Evolutionary conservation across 257 asterid species (phyloP), one percentile per base, ranked within the genome.

Genomic region (Lycium ferocissimum): DNA sequence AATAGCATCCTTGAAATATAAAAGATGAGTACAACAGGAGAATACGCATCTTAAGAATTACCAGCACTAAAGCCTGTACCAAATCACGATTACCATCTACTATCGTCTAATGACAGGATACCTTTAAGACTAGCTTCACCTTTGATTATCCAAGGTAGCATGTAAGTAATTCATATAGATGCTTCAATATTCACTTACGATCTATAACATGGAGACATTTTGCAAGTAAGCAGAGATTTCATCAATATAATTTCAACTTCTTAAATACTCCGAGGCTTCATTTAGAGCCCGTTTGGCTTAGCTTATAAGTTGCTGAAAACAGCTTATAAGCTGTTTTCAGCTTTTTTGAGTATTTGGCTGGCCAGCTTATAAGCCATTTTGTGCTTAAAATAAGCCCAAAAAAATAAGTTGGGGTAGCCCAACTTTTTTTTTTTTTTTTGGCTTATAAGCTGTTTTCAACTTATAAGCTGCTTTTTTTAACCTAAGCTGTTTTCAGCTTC

Each of bases 81-180:
- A 20, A 75, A 75, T 75, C 18, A 20, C 20, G 5, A 47, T 47
- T 11, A 49, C 38, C 40, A 26, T 76, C 65, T 26, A 76, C 51
- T 9, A 18, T 53, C 63, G 15, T 26, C 63, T 12, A 61, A 49
- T 53, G 80, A 72, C 35, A 22, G 7, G 51, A 76, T 76, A 14
- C 47, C 82, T 51, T 13, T 14, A 51, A 7, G 17, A 76, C 65
- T 76, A 76, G 15, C 81, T 13, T 75, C 66, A 59, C 66, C 62
- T 75, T 49, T 49, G 81, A n/a, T 22, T 49, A 70, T 17, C 35
- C 14, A 17, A 70, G 81, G 22, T 75, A 75, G 81, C 9, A 22
- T 53, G 43, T 22, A 47, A 45, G 9, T 12, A 26, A 17, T 12
- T 75, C 43, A 22, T 51, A 75, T 22, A 2, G 40, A 47, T 47